Evolutionary conservation across 2,329 filamentous ascomycete species (phyloP).

Genomic region (Elsinoe batatas): DNA sequence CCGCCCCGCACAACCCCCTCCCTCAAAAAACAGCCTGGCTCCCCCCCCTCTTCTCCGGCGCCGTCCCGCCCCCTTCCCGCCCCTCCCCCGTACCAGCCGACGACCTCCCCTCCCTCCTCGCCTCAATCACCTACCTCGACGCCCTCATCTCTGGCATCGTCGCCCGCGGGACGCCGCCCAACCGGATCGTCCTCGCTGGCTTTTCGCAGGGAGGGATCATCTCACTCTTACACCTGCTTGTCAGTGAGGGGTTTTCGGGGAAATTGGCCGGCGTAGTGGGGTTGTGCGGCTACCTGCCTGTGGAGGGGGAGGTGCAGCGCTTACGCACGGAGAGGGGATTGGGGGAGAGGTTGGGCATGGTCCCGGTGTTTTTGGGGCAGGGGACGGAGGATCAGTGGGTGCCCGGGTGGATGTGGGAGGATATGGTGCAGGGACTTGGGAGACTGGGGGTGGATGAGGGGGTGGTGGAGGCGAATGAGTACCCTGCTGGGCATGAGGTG

Average conservation of each 20-base stretch:
- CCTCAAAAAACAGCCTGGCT: slow-evolving; percentile 40
- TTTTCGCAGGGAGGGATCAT: slow-evolving; percentile 42
- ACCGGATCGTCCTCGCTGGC: slow-evolving; percentile 38
- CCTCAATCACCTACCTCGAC: slow-evolving; percentile 33
- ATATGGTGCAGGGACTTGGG: slow-evolving; percentile 33
- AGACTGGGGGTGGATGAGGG: slow-evolving; percentile 32
- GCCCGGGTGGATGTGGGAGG: slow-evolving; percentile 33
- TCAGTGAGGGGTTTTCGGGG: slow-evolving; percentile 31
- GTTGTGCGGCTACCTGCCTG: slow-evolving; percentile 40
- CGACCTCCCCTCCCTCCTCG: slow-evolving; percentile 36
- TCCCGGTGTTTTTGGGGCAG: slow-evolving; percentile 38
- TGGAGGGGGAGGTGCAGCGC: slow-evolving; percentile 30
- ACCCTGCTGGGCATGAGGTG: slow-evolving; percentile 40
- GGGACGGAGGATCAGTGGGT: slow-evolving; percentile 40
- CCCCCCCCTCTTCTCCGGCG: slow-evolving; percentile 30
- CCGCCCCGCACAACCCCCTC: slow-evolving; percentile 38
- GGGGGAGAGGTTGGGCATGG: slow-evolving; percentile 26
- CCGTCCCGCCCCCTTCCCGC: slow-evolving; percentile 29
- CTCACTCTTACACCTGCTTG: slow-evolving; percentile 34
- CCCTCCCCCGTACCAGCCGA: slow-evolving; percentile 38
- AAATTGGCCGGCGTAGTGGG: slow-evolving; percentile 34
- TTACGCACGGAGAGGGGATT: slow-evolving; percentile 31
- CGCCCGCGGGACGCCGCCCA: slow-evolving; percentile 30
- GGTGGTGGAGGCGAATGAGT: slow-evolving; percentile 34
- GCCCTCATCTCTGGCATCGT: slow-evolving; percentile 34